phyloP scores from a whole-genome alignment of 2,329 filamentous ascomycete genomes.

The Cladosporium sp. region DNA sequence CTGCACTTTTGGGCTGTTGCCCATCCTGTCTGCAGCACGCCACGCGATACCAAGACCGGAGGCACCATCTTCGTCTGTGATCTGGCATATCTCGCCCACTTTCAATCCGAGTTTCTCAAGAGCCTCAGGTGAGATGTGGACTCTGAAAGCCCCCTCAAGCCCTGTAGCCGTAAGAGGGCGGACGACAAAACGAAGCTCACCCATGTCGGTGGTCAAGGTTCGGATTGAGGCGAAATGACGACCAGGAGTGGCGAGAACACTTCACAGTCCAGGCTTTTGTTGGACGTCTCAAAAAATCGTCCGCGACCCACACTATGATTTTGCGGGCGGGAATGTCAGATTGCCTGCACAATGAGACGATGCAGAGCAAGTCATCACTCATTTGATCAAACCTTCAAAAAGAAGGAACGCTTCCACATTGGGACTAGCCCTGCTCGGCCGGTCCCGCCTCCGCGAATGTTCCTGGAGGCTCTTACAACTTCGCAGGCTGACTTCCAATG shows the following conservation, averaged over 20 bases:
- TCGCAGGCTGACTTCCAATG: too few species aligned
- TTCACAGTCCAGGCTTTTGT: too few species aligned
- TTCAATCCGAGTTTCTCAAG: slow-evolving; percentile 52
- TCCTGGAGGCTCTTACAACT: too few species aligned
- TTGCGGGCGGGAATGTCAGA: too few species aligned
- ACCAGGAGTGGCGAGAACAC: too few species aligned
- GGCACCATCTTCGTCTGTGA: slow-evolving; percentile 41
- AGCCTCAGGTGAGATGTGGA: slow-evolving; percentile 54
- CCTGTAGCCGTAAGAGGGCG: slow-evolving; percentile 40
- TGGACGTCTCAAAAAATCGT: too few species aligned
- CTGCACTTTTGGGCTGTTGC: slow-evolving; percentile 58
- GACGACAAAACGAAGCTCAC: slow-evolving; percentile 43
- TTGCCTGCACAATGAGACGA: too few species aligned
- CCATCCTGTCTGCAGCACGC: slow-evolving; percentile 48
- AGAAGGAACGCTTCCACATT: neutral
- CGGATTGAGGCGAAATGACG: too few species aligned
- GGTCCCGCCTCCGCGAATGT: neutral
- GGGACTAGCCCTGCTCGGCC: neutral
- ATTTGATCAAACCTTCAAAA: neutral
- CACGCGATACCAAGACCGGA: slow-evolving; percentile 60
- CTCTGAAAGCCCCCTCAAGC: slow-evolving; percentile 55
- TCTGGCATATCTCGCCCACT: slow-evolving; percentile 56
- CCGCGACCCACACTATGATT: too few species aligned
- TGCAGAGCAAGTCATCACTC: too few species aligned
- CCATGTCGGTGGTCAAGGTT: neutral